Evolutionary conservation across 2,329 filamentous ascomycete species (phyloP).

Genomic region (Sphaerulina musiva): DNA sequence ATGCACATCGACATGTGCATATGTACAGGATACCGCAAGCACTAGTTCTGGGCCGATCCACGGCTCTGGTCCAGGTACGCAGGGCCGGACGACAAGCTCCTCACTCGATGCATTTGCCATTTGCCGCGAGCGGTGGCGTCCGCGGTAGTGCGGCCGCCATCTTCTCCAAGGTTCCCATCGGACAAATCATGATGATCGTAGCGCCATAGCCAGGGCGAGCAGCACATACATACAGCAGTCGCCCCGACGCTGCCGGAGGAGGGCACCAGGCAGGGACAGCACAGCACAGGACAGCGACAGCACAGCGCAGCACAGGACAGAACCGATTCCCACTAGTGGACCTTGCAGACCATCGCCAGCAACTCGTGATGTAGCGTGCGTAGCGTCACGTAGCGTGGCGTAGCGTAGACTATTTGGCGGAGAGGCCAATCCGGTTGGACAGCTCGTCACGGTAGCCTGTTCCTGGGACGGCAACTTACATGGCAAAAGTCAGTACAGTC

Average conservation of each 20-base stretch:
- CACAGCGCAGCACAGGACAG: neutral
- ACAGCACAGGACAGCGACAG: neutral
- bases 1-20: neutral
- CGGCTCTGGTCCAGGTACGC: constrained; percentile 14
- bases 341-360: neutral
- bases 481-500: no score
- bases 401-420: neutral
- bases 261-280: neutral
- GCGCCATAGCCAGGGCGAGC: neutral
- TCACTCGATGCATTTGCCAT: neutral
- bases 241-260: neutral
- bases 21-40: neutral
- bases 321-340: neutral
- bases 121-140: constrained; percentile 1
- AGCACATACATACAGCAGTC: neutral
- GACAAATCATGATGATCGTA: constrained; percentile 1
- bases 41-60: constrained; percentile 8
- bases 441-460: neutral
- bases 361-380: no score
- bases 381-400: no score
- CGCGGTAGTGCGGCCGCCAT: neutral
- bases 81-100: constrained; percentile 4
- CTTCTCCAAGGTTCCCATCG: constrained; percentile 3
- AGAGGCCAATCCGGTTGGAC: neutral
- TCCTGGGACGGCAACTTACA: neutral